Percentiles rank a stretch among this genome's conserved stretches.
These are phyloP conservation scores for Colletotrichum trifolii DNA, from an alignment of 2,329 filamentous ascomycete genomes.

Conservation along the genomic window DNA sequence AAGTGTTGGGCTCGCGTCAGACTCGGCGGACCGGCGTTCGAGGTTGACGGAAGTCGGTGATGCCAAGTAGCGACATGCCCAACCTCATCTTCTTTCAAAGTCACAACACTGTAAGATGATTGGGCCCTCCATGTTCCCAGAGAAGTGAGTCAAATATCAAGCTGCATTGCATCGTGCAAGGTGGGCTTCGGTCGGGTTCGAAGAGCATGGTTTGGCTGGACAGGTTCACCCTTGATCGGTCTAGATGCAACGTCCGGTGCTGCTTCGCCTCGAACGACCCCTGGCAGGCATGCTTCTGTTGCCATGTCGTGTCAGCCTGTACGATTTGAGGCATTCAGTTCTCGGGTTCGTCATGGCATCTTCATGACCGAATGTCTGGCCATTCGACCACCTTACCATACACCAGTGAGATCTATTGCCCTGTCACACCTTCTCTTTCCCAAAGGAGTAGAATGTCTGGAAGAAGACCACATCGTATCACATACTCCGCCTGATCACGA, in stretches of 20 bases:
- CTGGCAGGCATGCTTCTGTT: too few relatives aligned
- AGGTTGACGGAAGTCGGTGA: neutral
- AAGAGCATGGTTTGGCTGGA: neutral
- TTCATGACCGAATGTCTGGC: slow-evolving; percentile 6
- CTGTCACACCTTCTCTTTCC: slow-evolving; percentile 5
- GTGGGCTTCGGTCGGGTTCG: neutral
- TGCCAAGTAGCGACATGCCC: slow-evolving; percentile 20
- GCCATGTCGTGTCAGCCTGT: neutral
- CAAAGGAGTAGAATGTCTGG: slow-evolving; percentile 10
- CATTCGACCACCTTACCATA: neutral
- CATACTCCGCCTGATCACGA: slow-evolving; percentile 15
- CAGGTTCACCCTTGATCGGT: neutral
- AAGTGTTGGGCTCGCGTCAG: neutral
- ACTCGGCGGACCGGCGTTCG: slow-evolving; percentile 1
- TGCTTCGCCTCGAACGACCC: too few relatives aligned
- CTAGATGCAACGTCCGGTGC: too few relatives aligned
- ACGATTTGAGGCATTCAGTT: too few relatives aligned
- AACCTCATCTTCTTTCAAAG: neutral
- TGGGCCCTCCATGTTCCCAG: neutral
- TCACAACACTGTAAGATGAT: neutral
- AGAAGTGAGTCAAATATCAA: slow-evolving; percentile 16
- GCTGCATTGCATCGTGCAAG: slow-evolving; percentile 13
- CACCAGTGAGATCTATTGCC: neutral
- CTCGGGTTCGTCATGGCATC: neutral
- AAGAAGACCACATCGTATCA: slow-evolving; percentile 5